phyloP scores from a whole-genome alignment of 73 alveolate species.

The Paramecium tetraurelia region DNA sequence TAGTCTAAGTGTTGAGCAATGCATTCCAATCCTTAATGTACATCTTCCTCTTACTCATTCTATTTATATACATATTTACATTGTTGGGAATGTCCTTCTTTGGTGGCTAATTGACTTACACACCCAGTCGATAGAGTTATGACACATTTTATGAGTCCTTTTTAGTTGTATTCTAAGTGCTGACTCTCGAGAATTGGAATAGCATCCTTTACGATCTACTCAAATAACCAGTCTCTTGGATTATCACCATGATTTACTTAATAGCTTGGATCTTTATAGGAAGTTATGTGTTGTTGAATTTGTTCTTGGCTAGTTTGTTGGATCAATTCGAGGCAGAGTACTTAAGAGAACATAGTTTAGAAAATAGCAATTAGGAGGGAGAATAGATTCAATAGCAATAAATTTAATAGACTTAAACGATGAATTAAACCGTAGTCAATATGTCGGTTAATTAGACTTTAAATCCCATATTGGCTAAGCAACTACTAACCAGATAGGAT shows the following conservation, averaged over 20 bases:
- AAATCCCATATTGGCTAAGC: not conserved
- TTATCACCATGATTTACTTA: conserved; percentile 74
- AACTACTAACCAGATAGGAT: not conserved
- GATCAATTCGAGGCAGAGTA: conserved; percentile 84
- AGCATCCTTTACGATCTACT: conserved; percentile 73
- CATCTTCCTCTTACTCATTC: conserved; percentile 79
- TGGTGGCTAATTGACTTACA: conserved; percentile 81
- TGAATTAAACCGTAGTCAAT: not conserved
- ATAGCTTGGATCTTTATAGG: conserved; percentile 95
- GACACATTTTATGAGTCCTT: conserved; percentile 89
- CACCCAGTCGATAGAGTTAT: conserved; percentile 75
- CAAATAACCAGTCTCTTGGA: conserved; percentile 55
- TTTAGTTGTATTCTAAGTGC: conserved; percentile 83
- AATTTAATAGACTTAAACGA: not conserved
- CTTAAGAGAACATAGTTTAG: conserved; percentile 13
- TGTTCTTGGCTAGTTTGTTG: conserved; percentile 90
- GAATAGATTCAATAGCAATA: not conserved
- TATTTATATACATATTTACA: conserved; percentile 89
- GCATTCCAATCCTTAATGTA: conserved; percentile 82
- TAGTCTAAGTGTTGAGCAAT: conserved; percentile 82
- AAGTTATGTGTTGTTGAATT: conserved; percentile 88
- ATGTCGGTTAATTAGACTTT: not conserved
- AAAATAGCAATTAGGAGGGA: conserved; percentile 4
- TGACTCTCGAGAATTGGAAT: conserved; percentile 96
- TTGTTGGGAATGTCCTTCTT: conserved; percentile 94